Base-by-base conservation (phyloP, 108 stramenopile genomes). In the Nitzschia palea region DNA sequence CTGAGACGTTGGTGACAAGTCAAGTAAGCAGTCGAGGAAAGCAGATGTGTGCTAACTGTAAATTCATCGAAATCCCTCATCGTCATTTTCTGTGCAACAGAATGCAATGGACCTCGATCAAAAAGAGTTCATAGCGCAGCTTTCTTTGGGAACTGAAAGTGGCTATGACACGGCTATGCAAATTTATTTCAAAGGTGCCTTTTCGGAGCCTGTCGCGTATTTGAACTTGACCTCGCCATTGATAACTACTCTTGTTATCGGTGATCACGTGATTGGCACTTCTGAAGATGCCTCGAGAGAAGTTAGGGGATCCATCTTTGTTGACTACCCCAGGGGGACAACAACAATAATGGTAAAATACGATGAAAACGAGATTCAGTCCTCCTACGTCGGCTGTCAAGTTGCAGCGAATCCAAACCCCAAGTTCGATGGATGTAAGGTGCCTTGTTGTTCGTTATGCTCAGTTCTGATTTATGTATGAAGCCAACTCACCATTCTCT, bases 101-200 rank as follows among this genome's bases (percentile, higher is more conserved):
- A 48, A 48, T 48, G 59, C 59, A 22, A 73, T 93, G 44, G 88
- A 88, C 71, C 58, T 84, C 43, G 91, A 93, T 66, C 83, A 87
- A 67, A 31, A 20, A 4, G 80, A 64, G 4, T 76, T 77, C 4
- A 61, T 76, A n/a, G 6, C 44, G 20, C 74, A 73, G 23, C 30
- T 79, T 25, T 63, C 65, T 18, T 52, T 70, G 5, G 73, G 60
- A 28, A 71, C 72, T 44, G 59, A 55, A 3, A 25, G 51, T 25
- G 12, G 55, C 20, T 86, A 77, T 45, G 69, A 42, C 3, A 12
- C 26, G 30, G 89, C 92, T 25, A 44, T 50, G 10, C 23, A 47
- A 6, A 76, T 90, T 54, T 94, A 89, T 63, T 20, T 55, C 27
- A 22, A 87, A 5, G 92, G 92, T 22, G 84, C 82, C 3, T 51